These are phyloP conservation scores for Glycine soja DNA, from an alignment of 306 rosid species.

Conservation along the genomic window DNA sequence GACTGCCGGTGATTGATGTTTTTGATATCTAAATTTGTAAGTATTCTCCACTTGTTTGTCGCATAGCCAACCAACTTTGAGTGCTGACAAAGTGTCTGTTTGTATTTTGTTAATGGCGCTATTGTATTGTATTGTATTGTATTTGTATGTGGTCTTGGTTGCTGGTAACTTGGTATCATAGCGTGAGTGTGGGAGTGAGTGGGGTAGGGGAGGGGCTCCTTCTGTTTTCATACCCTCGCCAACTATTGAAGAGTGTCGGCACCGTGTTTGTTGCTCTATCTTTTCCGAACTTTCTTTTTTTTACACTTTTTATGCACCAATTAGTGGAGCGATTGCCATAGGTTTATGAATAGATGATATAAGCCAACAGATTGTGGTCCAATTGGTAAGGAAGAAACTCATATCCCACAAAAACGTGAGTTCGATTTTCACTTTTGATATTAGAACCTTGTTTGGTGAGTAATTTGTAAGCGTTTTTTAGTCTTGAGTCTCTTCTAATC, in stretches of 20 bases:
- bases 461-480: too few relatives aligned
- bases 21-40: constrained; percentile 45
- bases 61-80: constrained; percentile 36
- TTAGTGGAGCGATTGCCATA: constrained; percentile 8
- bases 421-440: too few relatives aligned
- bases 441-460: too few relatives aligned
- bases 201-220: constrained; percentile 43
- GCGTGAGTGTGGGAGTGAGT: constrained; percentile 1
- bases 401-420: too few relatives aligned
- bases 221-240: constrained; percentile 40
- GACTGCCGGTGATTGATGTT: constrained; percentile 47
- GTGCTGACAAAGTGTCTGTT: constrained; percentile 49
- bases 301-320: constrained; percentile 24
- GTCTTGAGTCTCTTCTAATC: too few relatives aligned
- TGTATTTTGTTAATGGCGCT: constrained; percentile 42
- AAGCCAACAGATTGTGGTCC: too few relatives aligned
- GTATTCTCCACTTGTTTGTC: constrained; percentile 40
- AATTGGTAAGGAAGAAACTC: too few relatives aligned
- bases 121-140: constrained; percentile 1
- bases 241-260: constrained; percentile 59
- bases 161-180: constrained; percentile 36
- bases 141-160: constrained; percentile 43
- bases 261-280: constrained; percentile 21
- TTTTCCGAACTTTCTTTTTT: constrained; percentile 37
- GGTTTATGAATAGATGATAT: not conserved